Evolutionary conservation across 1,284 basidiomycete species (phyloP), one percentile per base, ranked within the genome.

Genomic region (Naganishia sp.): DNA sequence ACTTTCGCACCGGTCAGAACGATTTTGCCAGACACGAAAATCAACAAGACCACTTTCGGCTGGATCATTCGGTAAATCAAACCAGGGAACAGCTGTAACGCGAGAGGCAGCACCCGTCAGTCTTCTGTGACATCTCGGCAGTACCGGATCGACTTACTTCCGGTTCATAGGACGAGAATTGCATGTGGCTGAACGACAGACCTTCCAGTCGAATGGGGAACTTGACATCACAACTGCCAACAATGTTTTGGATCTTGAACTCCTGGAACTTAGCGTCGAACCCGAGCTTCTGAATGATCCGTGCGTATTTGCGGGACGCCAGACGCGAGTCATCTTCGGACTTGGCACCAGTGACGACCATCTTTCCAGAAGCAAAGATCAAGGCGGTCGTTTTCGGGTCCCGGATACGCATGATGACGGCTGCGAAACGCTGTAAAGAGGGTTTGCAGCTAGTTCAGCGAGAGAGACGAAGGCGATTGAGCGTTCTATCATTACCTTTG

Each of bases 181-280:
- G 90, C 79, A 95, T 95, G 86, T 99, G 96, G 74, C 88, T 90
- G 83, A 97, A 99, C 6, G 95, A 95, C 68, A 99, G 85, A 67
- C 96, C 96, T 82, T 99, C 96, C 73, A 99, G 83, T 70, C 96
- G 89, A 78, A 99, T 99, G 68, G 96, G 96, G 84, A 99, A 99
- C 82, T 96, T 96, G 75, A 99, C 96, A 78, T 99, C 96, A 81
- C 96, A 99, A 75, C 87, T 90, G 65, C 96, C 96, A 59, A 99
- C 96, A 64, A 99, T 99, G 80, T 99, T 99, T 84, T 99, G 95
- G 65, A 99, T 99, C 84, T 99, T 99, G 85, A 99, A 99, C 82
- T 99, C 95, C 64, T 92, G 93, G 79, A 99, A 99, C 83, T 98
- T 97, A 75, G 96, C 94, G 72, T 99, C 95, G 80, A 99, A 99